These are phyloP conservation scores for Posidonia australis DNA, from an alignment of 106 monocot genomes.

Conservation along the genomic window DNA sequence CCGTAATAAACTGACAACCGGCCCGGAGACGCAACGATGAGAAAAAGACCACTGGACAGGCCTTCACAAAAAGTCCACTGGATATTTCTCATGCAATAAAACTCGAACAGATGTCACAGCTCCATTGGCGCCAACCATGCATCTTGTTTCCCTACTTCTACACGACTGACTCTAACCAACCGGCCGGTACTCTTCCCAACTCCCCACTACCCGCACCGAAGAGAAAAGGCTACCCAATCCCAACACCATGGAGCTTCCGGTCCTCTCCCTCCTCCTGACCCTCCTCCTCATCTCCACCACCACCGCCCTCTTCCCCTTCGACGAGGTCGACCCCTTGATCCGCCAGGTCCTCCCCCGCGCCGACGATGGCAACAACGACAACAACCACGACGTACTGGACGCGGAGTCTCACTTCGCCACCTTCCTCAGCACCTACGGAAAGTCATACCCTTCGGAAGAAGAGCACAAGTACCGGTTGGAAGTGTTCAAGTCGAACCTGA, in stretches of 20 bases:
- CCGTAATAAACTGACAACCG: too few relatives aligned
- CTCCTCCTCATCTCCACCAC: too few relatives aligned
- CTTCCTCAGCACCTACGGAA: conserved; percentile 43
- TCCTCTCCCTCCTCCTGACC: conserved; percentile 18
- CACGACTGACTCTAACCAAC: too few relatives aligned
- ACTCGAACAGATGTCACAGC: too few relatives aligned
- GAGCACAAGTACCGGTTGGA: conserved; percentile 47
- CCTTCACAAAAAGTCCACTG: too few relatives aligned
- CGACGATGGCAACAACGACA: conserved; percentile 7
- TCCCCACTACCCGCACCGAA: too few relatives aligned
- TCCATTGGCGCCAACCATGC: too few relatives aligned
- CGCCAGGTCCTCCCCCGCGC: conserved; percentile 59
- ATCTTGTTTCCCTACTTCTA: too few relatives aligned
- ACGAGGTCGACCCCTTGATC: conserved; percentile 32
- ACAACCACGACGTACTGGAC: conserved; percentile 28
- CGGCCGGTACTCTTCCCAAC: not conserved
- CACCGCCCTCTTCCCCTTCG: not conserved
- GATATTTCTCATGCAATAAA: too few relatives aligned
- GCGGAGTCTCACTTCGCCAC: conserved; percentile 48
- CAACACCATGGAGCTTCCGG: not conserved
- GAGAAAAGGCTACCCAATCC: not conserved
- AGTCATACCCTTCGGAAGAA: conserved; percentile 32
- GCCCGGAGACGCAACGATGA: too few relatives aligned
- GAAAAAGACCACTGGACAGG: too few relatives aligned
- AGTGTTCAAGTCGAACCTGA: conserved; percentile 60